phyloP scores from a whole-genome alignment of 345 rosid genomes.

The Aurinia saxatilis region DNA sequence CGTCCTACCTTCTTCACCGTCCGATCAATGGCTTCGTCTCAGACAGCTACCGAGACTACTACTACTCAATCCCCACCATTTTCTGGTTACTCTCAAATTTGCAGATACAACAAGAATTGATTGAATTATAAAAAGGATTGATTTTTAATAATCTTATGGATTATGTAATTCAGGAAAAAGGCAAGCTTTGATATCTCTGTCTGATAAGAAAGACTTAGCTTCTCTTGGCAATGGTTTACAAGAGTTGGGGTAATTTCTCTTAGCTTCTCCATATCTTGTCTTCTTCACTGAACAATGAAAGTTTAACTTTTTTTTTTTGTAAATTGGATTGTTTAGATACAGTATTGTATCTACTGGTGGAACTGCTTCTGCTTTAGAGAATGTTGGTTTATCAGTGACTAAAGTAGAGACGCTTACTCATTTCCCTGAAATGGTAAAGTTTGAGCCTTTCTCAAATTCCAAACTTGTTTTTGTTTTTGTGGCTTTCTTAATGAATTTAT shows the following conservation, averaged over 20 bases:
- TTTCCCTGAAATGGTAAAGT: slow-evolving; percentile 60
- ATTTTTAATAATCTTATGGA: not conserved
- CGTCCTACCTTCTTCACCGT: not conserved
- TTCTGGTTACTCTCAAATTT: slow-evolving; percentile 1
- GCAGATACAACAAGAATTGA: not conserved
- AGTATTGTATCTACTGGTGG: slow-evolving; percentile 78
- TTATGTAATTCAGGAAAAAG: slow-evolving; percentile 33
- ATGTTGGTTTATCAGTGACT: slow-evolving; percentile 53
- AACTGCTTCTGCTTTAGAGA: slow-evolving; percentile 57
- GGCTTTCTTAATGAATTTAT: not conserved
- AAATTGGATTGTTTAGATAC: slow-evolving; percentile 33
- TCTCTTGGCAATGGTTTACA: slow-evolving; percentile 51
- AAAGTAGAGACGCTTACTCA: slow-evolving; percentile 66
- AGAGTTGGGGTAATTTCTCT: slow-evolving; percentile 42
- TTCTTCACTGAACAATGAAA: not conserved
- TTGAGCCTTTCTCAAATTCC: not conserved
- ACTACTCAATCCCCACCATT: slow-evolving; percentile 10
- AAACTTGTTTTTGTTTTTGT: not conserved
- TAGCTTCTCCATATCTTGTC: not conserved
- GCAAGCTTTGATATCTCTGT: slow-evolving; percentile 60
- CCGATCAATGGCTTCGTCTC: not conserved
- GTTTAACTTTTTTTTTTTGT: not conserved
- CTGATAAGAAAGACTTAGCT: slow-evolving; percentile 55
- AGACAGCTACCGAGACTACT: not conserved
- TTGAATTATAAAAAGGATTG: not conserved